Evolutionary conservation across 2,329 filamentous ascomycete species (phyloP).

Genomic region (Lecanicillium sp.): DNA sequence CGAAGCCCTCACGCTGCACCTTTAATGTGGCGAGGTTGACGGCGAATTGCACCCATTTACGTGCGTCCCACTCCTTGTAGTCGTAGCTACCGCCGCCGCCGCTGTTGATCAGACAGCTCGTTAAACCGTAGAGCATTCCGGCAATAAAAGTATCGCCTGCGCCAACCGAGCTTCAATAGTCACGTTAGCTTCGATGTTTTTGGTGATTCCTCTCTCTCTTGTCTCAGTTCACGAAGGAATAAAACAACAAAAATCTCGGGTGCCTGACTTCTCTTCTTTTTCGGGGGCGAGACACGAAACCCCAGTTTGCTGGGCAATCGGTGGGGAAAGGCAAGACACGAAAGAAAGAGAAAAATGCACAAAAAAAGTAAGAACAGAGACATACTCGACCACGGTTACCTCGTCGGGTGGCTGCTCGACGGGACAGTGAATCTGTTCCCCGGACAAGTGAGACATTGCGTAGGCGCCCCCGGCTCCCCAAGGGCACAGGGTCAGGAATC

Average conservation of each 20-base stretch:
- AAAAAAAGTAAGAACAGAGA: neutral
- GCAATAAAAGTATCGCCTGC: constrained; percentile 73
- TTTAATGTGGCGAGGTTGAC: constrained; percentile 63
- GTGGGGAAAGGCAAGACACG: neutral
- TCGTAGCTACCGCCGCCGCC: constrained; percentile 20
- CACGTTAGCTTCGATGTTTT: neutral
- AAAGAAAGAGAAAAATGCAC: neutral
- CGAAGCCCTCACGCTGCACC: constrained; percentile 61
- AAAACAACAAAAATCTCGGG: too few relatives aligned
- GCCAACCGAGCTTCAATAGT: constrained; percentile 54
- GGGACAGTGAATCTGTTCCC: constrained; percentile 30
- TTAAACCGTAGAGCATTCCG: constrained; percentile 59
- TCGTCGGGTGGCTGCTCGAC: constrained; percentile 34
- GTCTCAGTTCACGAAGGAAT: too few relatives aligned
- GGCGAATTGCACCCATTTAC: constrained; percentile 51
- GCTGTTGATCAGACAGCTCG: too few relatives aligned
- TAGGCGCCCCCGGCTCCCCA: constrained; percentile 50
- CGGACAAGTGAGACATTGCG: constrained; percentile 25
- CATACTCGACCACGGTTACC: constrained; percentile 52
- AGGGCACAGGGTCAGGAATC: constrained; percentile 48
- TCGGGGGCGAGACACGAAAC: neutral
- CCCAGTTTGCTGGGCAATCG: neutral
- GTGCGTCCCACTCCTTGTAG: constrained; percentile 37
- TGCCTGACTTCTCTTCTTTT: neutral
- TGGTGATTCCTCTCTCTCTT: neutral